phyloP scores from a whole-genome alignment of 352 stramenopile genomes.

The Thalassiosira hispida region DNA sequence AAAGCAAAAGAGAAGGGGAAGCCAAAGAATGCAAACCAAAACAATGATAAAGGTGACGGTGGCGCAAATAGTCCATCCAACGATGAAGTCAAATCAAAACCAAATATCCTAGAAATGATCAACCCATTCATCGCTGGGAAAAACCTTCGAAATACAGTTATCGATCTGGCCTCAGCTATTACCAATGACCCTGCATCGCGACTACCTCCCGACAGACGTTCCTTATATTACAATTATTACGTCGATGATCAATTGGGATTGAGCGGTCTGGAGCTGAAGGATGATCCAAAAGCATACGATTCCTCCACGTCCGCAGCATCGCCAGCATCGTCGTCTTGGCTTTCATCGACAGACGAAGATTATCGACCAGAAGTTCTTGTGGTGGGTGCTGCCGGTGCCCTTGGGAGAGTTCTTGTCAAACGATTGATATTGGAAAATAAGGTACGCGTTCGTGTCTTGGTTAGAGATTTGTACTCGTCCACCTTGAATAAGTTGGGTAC shows the following conservation, averaged over 20 bases:
- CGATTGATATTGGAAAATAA: slow-evolving; percentile 71
- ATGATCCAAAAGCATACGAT: slow-evolving; percentile 7
- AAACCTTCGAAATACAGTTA: slow-evolving; percentile 63
- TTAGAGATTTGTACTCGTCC: slow-evolving; percentile 80
- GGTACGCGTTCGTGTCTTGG: slow-evolving; percentile 76
- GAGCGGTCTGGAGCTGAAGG: slow-evolving; percentile 22
- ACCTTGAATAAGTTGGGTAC: slow-evolving; percentile 79
- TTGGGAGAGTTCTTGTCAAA: slow-evolving; percentile 71
- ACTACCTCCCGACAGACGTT: slow-evolving; percentile 47
- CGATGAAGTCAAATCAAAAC: slow-evolving; percentile 12
- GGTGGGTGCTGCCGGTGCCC: slow-evolving; percentile 65
- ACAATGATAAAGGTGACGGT: background rate
- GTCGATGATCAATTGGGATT: slow-evolving; percentile 75
- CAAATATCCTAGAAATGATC: slow-evolving; percentile 50
- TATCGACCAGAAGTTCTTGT: slow-evolving; percentile 80
- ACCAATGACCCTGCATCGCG: slow-evolving; percentile 31
- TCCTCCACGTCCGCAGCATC: slow-evolving; percentile 4
- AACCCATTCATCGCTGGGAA: slow-evolving; percentile 81
- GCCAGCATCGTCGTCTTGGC: background rate
- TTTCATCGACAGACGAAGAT: slow-evolving; percentile 30
- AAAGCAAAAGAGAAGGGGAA: background rate
- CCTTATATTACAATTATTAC: slow-evolving; percentile 77
- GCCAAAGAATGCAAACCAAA: background rate
- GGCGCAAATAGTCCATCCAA: background rate
- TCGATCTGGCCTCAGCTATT: slow-evolving; percentile 52